A percentile compares a stretch with the other conserved stretches of the same genome.
Conservation (phyloP, 768 basidiomycete species). For the Boletus huronensis region DNA sequence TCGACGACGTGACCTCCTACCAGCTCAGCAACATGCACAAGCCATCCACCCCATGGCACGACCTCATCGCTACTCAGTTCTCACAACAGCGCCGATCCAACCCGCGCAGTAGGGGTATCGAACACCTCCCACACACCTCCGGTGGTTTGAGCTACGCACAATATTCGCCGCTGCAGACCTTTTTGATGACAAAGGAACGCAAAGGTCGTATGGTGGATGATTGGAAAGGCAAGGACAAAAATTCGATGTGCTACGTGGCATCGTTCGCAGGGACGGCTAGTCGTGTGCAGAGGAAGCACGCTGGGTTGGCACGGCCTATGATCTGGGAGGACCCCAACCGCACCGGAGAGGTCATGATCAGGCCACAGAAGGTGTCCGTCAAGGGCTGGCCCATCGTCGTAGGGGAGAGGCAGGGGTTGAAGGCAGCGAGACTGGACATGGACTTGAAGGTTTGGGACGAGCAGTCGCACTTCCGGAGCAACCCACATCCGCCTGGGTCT, state of each 20-base stretch:
- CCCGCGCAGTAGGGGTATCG: conserved; percentile 39
- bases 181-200: conserved; percentile 47
- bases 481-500: conserved; percentile 50
- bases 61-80: conserved; percentile 17
- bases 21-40: conserved; percentile 25
- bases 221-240: conserved; percentile 10
- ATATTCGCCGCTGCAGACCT: conserved; percentile 51
- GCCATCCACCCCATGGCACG: conserved; percentile 25
- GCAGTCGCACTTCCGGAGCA: conserved; percentile 35
- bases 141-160: conserved; percentile 62
- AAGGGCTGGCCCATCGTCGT: conserved; percentile 43
- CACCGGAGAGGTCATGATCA: conserved; percentile 31
- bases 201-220: conserved; percentile 57
- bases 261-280: conserved; percentile 33
- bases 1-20: conserved; percentile 24
- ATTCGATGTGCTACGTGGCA: conserved; percentile 21
- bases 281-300: conserved; percentile 16
- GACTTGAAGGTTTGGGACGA: conserved; percentile 30
- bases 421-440: conserved; percentile 34
- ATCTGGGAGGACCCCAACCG: conserved; percentile 29
- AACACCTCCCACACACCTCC: conserved; percentile 59
- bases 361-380: conserved; percentile 31
- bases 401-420: conserved; percentile 39
- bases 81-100: conserved; percentile 24
- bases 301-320: conserved; percentile 16